Percentiles rank a stretch among this genome's conserved stretches.
Conservation (phyloP, 2,329 filamentous ascomycete species). For the Coniochaeta pulveracea region DNA sequence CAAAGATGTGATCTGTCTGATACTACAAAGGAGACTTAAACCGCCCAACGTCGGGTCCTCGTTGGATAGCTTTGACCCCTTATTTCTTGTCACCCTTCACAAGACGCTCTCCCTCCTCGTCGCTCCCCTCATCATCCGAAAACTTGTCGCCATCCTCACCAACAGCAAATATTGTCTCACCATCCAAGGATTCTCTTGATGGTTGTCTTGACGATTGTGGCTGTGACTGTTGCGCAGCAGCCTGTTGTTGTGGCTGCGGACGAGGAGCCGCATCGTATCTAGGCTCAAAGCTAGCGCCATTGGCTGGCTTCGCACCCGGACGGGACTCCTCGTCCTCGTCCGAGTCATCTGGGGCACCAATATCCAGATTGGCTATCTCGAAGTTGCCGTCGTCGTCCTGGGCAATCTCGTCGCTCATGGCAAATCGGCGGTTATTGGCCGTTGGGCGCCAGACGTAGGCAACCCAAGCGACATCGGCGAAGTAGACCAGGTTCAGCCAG, state of each 20-base stretch:
- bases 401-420: constrained; percentile 97
- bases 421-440: constrained; percentile 91
- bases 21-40: too few species aligned
- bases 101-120: constrained; percentile 48
- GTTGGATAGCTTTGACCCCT: constrained; percentile 3
- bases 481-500: constrained; percentile 93
- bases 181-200: constrained; percentile 50
- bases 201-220: constrained; percentile 23
- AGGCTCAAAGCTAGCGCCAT: background rate
- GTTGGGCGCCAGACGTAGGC: constrained; percentile 96
- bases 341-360: constrained; percentile 62
- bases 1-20: too few species aligned
- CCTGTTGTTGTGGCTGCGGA: background rate
- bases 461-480: constrained; percentile 84
- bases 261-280: background rate
- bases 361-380: constrained; percentile 87
- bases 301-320: constrained; percentile 25
- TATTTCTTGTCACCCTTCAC: constrained; percentile 32
- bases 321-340: constrained; percentile 47
- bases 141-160: constrained; percentile 77
- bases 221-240: constrained; percentile 2
- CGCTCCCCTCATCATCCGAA: constrained; percentile 56
- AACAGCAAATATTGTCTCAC: constrained; percentile 92
- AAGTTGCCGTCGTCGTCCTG: constrained; percentile 95
- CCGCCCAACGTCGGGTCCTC: too few species aligned